phyloP scores from a whole-genome alignment of 2,329 filamentous ascomycete genomes.

The Basipetospora chlamydospora region DNA sequence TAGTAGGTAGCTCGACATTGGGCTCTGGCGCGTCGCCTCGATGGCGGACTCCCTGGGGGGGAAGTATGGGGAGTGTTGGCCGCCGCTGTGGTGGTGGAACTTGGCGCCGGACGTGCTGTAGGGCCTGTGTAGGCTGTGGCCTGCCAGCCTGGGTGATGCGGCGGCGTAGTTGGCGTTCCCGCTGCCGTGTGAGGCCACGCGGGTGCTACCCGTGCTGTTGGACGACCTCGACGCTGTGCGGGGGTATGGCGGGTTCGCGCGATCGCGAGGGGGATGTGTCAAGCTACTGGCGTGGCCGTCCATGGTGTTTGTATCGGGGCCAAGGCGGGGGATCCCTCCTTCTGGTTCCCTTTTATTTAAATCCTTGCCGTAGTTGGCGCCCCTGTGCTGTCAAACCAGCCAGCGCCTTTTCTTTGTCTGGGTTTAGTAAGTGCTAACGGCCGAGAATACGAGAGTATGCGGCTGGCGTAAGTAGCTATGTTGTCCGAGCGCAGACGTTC shows the following conservation, averaged over 20 bases:
- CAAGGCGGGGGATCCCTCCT: too few relatives aligned
- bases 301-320: too few relatives aligned
- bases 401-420: too few relatives aligned
- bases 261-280: background rate
- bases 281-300: background rate
- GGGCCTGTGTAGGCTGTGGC: constrained; percentile 23
- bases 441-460: too few relatives aligned
- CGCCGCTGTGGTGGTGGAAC: constrained; percentile 14
- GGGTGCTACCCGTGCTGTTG: constrained; percentile 25
- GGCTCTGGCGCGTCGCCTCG: constrained; percentile 24
- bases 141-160: constrained; percentile 19
- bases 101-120: constrained; percentile 23
- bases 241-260: constrained; percentile 13
- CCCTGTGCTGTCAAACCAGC: too few relatives aligned
- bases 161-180: constrained; percentile 26
- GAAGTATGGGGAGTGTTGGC: too few relatives aligned
- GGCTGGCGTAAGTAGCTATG: too few relatives aligned
- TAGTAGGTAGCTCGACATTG: constrained; percentile 37
- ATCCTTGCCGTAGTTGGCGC: too few relatives aligned
- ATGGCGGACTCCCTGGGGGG: constrained; percentile 24
- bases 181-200: constrained; percentile 24
- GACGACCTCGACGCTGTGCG: constrained; percentile 33
- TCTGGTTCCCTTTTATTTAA: too few relatives aligned
- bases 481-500: too few relatives aligned
- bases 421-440: too few relatives aligned